Evolutionary conservation across 2,329 filamentous ascomycete genomes (phyloP), one percentile per base, ranked within the genome.

Genomic region (Aspergillus japonicus): DNA sequence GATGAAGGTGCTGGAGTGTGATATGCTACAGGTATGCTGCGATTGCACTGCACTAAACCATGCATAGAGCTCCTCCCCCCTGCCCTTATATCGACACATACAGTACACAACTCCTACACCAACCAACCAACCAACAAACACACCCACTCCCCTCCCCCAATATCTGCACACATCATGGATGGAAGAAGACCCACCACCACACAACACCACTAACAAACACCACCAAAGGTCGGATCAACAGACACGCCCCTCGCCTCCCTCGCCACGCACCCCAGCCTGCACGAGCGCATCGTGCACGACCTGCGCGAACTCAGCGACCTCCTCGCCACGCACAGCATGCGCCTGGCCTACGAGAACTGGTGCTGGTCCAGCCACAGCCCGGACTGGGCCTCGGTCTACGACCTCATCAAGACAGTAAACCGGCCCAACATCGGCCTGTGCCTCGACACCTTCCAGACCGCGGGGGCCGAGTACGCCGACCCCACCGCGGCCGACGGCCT

Each of bases 341-440:
- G 83, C 6, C 76, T 93, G 19, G 89, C 89, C 0, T 93, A 92
- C 66, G 89, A 93, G 75, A 92, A 92, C 69, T 92, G 89, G 89
- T 91, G 89, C 74, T 93, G 89, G 90, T 87, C 87, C 0, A 90
- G 89, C 0, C 83, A 86, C 52, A 87, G 89, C 0, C 83, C 87
- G 0, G 81, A 77, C 1, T 94, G 89, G 90, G 83, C 82, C 63
- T 81, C 87, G 52, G 87, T 87, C 0, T 92, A 88, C 88, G 77
- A 84, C 2, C 87, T 92, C 12, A 87, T 91, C 4, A 69, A 83
- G 62, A 80, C 79, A 49, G 87, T 87, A 2, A 77, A 90, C 64
- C 75, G 86, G 2, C 78, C 81, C 0, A 92, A 93, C 62, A 79
- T 92, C 11, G 89, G 90, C 0, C 77, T 93, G 0, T 93, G 89